Percentiles rank a stretch among this genome's conserved stretches.
Evolutionary conservation across 177 flowering plant species (phyloP).

Genomic region (Vitis hybrid): DNA sequence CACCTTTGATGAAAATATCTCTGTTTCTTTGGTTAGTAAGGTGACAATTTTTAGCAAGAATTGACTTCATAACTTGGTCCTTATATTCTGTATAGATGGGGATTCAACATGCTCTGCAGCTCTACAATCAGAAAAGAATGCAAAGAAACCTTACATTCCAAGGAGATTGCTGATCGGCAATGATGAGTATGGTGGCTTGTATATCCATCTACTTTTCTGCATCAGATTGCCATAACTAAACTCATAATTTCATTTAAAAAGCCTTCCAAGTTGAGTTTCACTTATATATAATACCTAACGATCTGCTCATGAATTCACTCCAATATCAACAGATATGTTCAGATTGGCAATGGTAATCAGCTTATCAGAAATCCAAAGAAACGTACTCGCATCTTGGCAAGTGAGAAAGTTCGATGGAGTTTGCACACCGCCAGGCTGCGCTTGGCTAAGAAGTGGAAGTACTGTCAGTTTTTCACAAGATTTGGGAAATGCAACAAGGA

Average conservation of each 20-base stretch:
- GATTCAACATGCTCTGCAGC: conserved; percentile 34
- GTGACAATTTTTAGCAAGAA: background rate
- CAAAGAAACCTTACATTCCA: conserved; percentile 59
- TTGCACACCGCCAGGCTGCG: conserved; percentile 86
- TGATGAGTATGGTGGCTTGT: conserved; percentile 67
- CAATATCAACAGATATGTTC: conserved; percentile 65
- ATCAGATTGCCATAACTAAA: background rate
- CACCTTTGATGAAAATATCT: background rate
- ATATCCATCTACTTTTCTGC: conserved; percentile 2
- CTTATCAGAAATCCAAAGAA: conserved; percentile 92
- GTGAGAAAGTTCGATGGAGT: conserved; percentile 95
- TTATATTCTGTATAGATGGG: conserved; percentile 43
- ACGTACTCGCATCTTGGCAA: conserved; percentile 78
- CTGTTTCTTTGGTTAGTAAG: background rate
- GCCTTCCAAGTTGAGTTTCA: background rate
- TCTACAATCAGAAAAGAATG: conserved; percentile 29
- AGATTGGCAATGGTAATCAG: conserved; percentile 93
- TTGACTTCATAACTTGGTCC: background rate
- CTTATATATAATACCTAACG: no score
- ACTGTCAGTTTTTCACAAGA: conserved; percentile 95
- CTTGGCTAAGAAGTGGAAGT: conserved; percentile 68
- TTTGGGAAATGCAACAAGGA: conserved; percentile 95
- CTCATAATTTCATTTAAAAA: background rate
- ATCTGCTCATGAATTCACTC: background rate
- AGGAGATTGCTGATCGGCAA: conserved; percentile 80